Conservation (phyloP, 2,329 filamentous ascomycete genomes). For the Ophiosphaerella herpotricha region DNA sequence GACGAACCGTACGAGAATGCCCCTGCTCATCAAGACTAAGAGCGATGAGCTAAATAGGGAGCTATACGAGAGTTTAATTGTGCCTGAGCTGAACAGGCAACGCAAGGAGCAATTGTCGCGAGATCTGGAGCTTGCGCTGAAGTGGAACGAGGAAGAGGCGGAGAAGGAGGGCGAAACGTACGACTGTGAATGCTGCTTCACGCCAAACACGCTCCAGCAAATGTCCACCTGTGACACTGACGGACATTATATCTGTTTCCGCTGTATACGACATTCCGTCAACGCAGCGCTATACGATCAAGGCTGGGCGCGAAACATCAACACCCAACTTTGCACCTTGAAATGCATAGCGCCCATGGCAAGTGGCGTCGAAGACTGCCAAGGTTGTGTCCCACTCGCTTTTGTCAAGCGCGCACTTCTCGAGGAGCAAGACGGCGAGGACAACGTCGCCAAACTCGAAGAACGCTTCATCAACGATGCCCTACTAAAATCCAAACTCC, state of each 20-base stretch:
- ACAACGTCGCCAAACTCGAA: conserved; percentile 76
- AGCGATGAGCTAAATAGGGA: conserved; percentile 61
- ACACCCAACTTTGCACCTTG: conserved; percentile 72
- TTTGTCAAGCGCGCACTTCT: conserved; percentile 75
- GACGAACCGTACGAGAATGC: conserved; percentile 59
- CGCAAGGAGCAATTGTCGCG: conserved; percentile 45
- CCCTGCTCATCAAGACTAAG: conserved; percentile 68
- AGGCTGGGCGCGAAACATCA: conserved; percentile 82
- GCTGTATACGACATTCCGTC: conserved; percentile 79
- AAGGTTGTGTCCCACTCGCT: conserved; percentile 71
- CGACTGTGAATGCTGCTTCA: conserved; percentile 82
- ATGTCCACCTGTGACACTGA: conserved; percentile 71
- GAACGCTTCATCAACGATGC: conserved; percentile 77
- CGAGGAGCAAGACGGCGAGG: conserved; percentile 69
- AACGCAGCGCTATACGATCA: conserved; percentile 92
- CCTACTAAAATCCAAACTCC: conserved; percentile 72
- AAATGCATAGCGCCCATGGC: conserved; percentile 79
- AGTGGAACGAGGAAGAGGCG: conserved; percentile 56
- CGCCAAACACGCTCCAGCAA: conserved; percentile 71
- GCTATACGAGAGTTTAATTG: conserved; percentile 51
- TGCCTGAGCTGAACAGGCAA: conserved; percentile 47
- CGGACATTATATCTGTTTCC: conserved; percentile 77
- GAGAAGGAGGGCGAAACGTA: conserved; percentile 54
- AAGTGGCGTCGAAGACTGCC: conserved; percentile 59
- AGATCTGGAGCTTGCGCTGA: conserved; percentile 50